These are phyloP conservation scores for Centrapalus pauciflorus DNA, from an alignment of 129 eudicot genomes.

Conservation along the genomic window DNA sequence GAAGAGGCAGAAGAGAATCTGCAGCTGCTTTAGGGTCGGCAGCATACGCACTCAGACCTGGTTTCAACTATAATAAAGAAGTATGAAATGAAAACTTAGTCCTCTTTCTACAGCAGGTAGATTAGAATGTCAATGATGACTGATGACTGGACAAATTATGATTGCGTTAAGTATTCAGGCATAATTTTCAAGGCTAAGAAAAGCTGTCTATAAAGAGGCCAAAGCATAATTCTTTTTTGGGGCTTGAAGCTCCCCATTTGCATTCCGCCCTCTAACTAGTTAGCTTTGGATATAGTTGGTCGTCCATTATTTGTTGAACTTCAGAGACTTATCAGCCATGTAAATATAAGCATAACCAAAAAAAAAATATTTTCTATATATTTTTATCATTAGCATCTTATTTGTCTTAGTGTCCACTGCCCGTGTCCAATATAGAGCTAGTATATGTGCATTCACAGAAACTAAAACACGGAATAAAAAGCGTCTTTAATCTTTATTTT, in stretches of 20 bases:
- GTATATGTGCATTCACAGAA: background rate
- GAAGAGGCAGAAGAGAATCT: slow-evolving; percentile 55
- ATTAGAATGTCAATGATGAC: slow-evolving; percentile 8
- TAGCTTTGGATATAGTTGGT: background rate
- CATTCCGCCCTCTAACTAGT: background rate
- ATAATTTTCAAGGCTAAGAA: background rate
- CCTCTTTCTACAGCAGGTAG: background rate
- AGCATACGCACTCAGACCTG: slow-evolving; percentile 85
- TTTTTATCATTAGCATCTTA: background rate
- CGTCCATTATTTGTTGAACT: background rate
- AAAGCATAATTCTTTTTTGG: background rate
- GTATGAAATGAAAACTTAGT: background rate
- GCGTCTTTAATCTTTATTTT: background rate
- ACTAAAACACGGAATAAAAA: background rate
- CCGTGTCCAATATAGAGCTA: slow-evolving; percentile 4
- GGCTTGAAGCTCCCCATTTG: background rate
- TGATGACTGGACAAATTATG: background rate
- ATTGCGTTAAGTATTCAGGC: slow-evolving; percentile 4
- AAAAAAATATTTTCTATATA: background rate
- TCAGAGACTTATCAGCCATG: background rate
- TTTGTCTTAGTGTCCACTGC: too few relatives aligned
- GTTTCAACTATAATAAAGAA: slow-evolving; percentile 44
- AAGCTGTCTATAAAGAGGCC: background rate
- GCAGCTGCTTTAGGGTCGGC: slow-evolving; percentile 82
- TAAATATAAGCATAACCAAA: background rate